phyloP scores from a whole-genome alignment of 371 early-diverging fungal genomes.

The Furculomyces boomerangus region DNA sequence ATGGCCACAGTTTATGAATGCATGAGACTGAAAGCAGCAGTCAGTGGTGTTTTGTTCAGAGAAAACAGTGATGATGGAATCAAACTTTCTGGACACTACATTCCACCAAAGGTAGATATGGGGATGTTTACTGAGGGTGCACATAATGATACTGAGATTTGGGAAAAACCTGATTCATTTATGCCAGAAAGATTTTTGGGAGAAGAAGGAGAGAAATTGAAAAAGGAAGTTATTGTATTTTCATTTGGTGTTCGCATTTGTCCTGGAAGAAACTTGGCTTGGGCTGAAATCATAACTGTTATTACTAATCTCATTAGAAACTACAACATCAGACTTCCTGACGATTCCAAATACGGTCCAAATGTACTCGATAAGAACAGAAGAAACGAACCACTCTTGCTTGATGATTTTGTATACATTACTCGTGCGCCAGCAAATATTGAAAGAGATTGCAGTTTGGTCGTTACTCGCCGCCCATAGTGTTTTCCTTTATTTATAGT shows the following conservation, averaged over 20 bases:
- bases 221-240: constrained; percentile 8
- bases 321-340: constrained; percentile 13
- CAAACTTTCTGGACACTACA: constrained; percentile 5
- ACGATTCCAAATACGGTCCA: constrained; percentile 6
- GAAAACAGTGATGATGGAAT: constrained; percentile 10
- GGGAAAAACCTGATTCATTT: constrained; percentile 9
- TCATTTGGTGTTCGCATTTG: constrained; percentile 14
- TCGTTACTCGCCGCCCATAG: too few species aligned
- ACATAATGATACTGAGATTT: constrained; percentile 8
- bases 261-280: constrained; percentile 17
- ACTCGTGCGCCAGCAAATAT: neutral
- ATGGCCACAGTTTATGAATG: constrained; percentile 21
- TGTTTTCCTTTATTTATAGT: too few species aligned
- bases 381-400: neutral
- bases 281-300: constrained; percentile 18
- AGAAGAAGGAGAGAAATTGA: constrained; percentile 7
- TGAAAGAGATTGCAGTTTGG: neutral
- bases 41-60: constrained; percentile 9
- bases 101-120: constrained; percentile 9
- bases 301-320: constrained; percentile 15
- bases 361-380: neutral
- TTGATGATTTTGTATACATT: neutral
- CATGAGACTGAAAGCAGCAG: constrained; percentile 12
- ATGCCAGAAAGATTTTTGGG: constrained; percentile 16
- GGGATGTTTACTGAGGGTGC: constrained; percentile 9